Base-by-base conservation (phyloP, 2,329 filamentous ascomycete genomes). In the Trichoderma guizhouense region DNA sequence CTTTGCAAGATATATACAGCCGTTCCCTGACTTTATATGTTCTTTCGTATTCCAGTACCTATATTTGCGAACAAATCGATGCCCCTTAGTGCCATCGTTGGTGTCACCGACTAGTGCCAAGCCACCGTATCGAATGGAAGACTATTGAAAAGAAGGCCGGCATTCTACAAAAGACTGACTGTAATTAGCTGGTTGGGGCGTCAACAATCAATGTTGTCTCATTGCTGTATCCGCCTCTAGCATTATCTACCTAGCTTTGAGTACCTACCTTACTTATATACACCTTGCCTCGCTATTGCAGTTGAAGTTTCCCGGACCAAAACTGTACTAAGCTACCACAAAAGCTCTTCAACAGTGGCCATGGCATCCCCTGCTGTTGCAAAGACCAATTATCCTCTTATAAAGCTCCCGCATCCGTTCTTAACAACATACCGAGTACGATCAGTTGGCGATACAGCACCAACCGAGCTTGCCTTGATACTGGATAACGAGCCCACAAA, bases 371-470 rank as follows among this genome's bases (percentile, higher is more conserved):
- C 30, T 24, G n/a, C 57, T 24, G 30, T 34, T 11, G 7, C 30
- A 7, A 24, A 34, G 30, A 60, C 57, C 30, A 60, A 34, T 21
- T 60, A 60, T 24, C 57, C 57, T 21, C 57, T 18, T 14, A 34
- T 60, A 21, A 60, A 60, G n/a, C 72, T 73, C 14, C 73, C 74
- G 21, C 72, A 72, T 65, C 74, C 74, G 61, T 77, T 73, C 70
- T 74, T 76, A 24, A 76, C 74, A 1, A 21, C 57, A 60, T 60
- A 34, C n/a, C 57, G 30, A 3, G 57, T 60, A 21, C 18, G n/a
- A 9, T 77, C 77, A 2, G 78, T 78, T 68, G 74, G 73, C 68
- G 75, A 78, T 18, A 73, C 74, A 71, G 69, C 24, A 5, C 69
- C 73, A 0, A 43, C 76, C 39, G 69, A 72, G 61, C 61, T 73